Percentiles rank a stretch among this genome's conserved stretches.
Conservation (phyloP, 108 stramenopile species). For the Fragilariopsis cylindrus region DNA sequence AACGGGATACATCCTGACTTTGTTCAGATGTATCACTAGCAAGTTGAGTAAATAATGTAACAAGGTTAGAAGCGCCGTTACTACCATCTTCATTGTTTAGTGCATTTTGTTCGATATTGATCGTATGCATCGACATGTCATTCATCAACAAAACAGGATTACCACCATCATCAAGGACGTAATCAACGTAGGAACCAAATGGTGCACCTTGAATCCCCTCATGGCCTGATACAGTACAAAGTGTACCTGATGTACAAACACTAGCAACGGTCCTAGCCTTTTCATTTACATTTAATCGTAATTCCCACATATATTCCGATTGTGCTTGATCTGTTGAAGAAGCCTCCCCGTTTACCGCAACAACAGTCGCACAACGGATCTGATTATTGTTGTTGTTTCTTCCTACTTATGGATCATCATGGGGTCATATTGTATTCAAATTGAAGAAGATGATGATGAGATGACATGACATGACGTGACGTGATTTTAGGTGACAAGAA, state of each 20-base stretch:
- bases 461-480: background rate
- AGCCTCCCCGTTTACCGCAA: constrained; percentile 36
- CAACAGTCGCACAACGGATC: constrained; percentile 12
- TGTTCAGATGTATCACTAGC: constrained; percentile 17
- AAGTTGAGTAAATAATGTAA: constrained; percentile 83
- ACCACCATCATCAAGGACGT: constrained; percentile 92
- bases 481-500: background rate
- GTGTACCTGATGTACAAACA: constrained; percentile 84
- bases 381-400: background rate
- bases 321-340: constrained; percentile 18
- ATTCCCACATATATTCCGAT: constrained; percentile 40
- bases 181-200: constrained; percentile 96
- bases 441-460: background rate
- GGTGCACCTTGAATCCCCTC: constrained; percentile 88
- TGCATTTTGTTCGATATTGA: constrained; percentile 74
- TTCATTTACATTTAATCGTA: constrained; percentile 83
- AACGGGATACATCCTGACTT: constrained; percentile 90
- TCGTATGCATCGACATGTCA: constrained; percentile 93
- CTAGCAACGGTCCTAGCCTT: constrained; percentile 85
- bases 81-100: constrained; percentile 13
- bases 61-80: constrained; percentile 38
- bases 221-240: constrained; percentile 79
- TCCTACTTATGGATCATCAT: background rate
- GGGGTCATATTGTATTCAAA: background rate
- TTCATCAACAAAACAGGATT: constrained; percentile 95